Conservation (phyloP, 257 asterid genomes). For the Echium plantagineum region DNA sequence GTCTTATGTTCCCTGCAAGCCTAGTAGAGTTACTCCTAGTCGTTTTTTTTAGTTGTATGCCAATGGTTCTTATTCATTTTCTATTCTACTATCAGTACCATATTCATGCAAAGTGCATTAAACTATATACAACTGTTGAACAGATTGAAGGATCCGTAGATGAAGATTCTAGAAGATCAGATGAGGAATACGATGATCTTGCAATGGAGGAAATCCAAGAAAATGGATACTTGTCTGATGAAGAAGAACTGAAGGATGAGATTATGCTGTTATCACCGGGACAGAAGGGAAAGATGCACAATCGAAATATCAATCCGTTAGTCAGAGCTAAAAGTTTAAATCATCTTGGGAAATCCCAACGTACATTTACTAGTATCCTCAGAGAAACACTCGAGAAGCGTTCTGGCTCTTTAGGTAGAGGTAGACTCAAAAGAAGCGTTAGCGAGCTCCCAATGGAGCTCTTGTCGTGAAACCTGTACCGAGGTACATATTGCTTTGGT, state of each 20-base stretch:
- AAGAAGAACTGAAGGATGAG: constrained; percentile 22
- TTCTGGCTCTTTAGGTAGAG: neutral
- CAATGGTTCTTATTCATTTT: too few species aligned
- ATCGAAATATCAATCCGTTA: neutral
- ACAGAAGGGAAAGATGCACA: neutral
- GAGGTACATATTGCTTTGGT: too few species aligned
- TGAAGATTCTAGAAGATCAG: constrained; percentile 68
- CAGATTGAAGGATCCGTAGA: constrained; percentile 85
- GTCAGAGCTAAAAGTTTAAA: neutral
- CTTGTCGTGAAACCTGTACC: too few species aligned
- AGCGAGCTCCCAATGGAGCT: neutral
- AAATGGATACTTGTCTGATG: constrained; percentile 36
- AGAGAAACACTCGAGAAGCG: neutral
- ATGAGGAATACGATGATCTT: constrained; percentile 86
- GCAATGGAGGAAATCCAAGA: constrained; percentile 54
- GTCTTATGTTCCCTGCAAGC: too few species aligned
- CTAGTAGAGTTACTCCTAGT: neutral
- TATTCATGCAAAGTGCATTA: neutral
- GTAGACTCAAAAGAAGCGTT: neutral
- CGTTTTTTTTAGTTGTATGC: too few species aligned
- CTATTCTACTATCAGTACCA: neutral
- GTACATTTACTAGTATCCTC: neutral
- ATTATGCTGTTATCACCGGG: constrained; percentile 3
- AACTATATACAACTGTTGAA: too few species aligned
- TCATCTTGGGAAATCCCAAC: neutral